phyloP scores from a whole-genome alignment of 306 rosid species.

The Glycine latifolia region DNA sequence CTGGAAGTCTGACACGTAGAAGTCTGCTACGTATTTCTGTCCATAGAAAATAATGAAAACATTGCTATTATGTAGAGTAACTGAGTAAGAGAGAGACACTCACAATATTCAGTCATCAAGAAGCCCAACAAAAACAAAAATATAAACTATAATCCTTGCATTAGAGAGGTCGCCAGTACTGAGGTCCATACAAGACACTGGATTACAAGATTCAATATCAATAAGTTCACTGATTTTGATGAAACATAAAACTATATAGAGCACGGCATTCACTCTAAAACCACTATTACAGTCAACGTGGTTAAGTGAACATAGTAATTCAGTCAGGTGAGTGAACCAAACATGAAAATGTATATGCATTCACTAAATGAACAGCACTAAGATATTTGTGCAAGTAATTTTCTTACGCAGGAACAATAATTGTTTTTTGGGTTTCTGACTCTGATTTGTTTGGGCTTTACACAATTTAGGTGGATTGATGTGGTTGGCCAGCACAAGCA shows the following conservation, averaged over 20 bases:
- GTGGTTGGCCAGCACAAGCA: slow-evolving; percentile 1
- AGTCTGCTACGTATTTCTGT: slow-evolving; percentile 92
- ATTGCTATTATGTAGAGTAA: neutral
- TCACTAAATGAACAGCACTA: neutral
- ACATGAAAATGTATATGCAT: neutral
- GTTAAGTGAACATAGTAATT: slow-evolving; percentile 23
- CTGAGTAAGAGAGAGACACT: neutral
- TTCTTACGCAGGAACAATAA: slow-evolving; percentile 14
- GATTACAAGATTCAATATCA: slow-evolving; percentile 3
- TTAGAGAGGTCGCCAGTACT: neutral
- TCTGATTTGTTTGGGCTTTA: slow-evolving; percentile 4
- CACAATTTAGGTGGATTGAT: slow-evolving; percentile 12
- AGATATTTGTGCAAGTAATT: neutral
- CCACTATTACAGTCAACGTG: slow-evolving; percentile 7
- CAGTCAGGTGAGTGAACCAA: slow-evolving; percentile 2
- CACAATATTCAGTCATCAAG: slow-evolving; percentile 2
- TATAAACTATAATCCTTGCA: neutral
- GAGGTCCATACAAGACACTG: neutral
- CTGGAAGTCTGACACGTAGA: slow-evolving; percentile 94
- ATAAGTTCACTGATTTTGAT: slow-evolving; percentile 19
- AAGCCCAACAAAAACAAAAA: slow-evolving; percentile 16
- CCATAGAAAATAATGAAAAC: slow-evolving; percentile 44
- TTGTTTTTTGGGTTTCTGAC: neutral
- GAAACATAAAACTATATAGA: slow-evolving; percentile 8
- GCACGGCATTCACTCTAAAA: neutral